These are phyloP conservation scores for Aspergillus steynii DNA, from an alignment of 495 filamentous ascomycete genomes.

Conservation along the genomic window DNA sequence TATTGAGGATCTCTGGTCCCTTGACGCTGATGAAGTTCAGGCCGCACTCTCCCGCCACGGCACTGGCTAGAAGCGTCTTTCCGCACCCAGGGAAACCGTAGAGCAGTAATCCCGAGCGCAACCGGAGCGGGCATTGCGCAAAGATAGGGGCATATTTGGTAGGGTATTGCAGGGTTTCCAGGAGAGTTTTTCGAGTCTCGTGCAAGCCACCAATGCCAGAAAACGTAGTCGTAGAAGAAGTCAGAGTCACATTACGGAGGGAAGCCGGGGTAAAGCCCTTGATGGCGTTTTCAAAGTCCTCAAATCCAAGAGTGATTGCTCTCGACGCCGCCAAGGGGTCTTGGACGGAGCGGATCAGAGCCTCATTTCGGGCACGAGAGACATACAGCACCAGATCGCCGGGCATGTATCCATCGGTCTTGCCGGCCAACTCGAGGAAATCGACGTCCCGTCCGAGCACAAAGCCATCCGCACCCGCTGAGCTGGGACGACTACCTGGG, in stretches of 20 bases:
- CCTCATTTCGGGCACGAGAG: slow-evolving; percentile 85
- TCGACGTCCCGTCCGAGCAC: slow-evolving; percentile 74
- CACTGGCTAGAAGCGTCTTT: slow-evolving; percentile 90
- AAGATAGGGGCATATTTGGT: slow-evolving; percentile 99
- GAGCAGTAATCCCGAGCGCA: slow-evolving; percentile 86
- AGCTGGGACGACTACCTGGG: slow-evolving; percentile 45
- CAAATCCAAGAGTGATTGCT: slow-evolving; percentile 60
- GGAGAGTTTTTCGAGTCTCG: slow-evolving; percentile 77
- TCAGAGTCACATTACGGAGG: slow-evolving; percentile 88
- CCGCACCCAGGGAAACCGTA: slow-evolving; percentile 97
- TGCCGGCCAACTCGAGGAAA: slow-evolving; percentile 86
- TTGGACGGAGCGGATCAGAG: slow-evolving; percentile 71
- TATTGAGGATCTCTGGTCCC: slow-evolving; percentile 96
- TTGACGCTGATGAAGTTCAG: slow-evolving; percentile 98
- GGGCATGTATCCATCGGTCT: slow-evolving; percentile 97
- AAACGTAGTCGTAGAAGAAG: slow-evolving; percentile 85
- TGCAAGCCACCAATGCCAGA: slow-evolving; percentile 86
- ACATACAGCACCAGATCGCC: slow-evolving; percentile 87
- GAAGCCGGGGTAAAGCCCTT: slow-evolving; percentile 93
- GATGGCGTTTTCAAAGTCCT: slow-evolving; percentile 80
- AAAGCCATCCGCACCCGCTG: slow-evolving; percentile 61
- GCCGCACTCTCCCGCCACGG: slow-evolving; percentile 93
- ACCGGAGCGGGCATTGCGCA: slow-evolving; percentile 85
- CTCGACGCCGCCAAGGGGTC: slow-evolving; percentile 34
- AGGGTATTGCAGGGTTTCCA: slow-evolving; percentile 95